Evolutionary conservation across 1,284 basidiomycete genomes (phyloP).

Genomic region (Mycena citricolor): DNA sequence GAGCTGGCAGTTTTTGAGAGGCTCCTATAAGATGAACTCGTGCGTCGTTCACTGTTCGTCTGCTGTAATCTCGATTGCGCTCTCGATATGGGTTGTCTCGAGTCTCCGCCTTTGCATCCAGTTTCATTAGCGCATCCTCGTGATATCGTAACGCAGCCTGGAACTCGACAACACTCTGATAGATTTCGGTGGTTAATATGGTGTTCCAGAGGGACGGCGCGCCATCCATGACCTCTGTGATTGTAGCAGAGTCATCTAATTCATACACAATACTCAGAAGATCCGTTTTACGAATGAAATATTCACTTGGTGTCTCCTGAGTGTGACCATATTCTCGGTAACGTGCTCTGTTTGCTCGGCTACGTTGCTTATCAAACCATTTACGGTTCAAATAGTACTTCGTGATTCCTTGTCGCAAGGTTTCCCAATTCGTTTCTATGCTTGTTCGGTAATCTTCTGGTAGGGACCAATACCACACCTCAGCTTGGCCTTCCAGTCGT

Average conservation of each 20-base stretch:
- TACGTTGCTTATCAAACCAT: too few relatives aligned
- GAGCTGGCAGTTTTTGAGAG: background rate
- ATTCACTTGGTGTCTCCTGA: constrained; percentile 19
- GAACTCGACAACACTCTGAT: constrained; percentile 15
- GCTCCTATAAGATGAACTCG: constrained; percentile 8
- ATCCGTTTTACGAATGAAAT: constrained; percentile 20
- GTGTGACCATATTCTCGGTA: constrained; percentile 14
- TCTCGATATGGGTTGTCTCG: constrained; percentile 1
- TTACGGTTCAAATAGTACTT: too few relatives aligned
- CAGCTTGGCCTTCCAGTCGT: too few relatives aligned
- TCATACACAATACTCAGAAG: constrained; percentile 13
- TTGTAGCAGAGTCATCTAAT: constrained; percentile 23
- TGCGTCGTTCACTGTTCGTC: too few relatives aligned
- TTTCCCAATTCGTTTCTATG: too few relatives aligned
- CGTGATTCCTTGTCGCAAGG: too few relatives aligned
- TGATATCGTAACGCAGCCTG: constrained; percentile 24
- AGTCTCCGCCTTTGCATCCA: background rate
- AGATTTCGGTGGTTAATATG: constrained; percentile 23
- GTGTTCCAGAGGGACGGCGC: constrained; percentile 25
- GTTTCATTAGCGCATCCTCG: constrained; percentile 20
- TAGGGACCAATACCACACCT: too few relatives aligned
- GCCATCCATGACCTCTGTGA: constrained; percentile 25
- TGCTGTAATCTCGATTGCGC: constrained; percentile 6
- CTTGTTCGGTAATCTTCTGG: too few relatives aligned
- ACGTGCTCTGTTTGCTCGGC: too few relatives aligned